Conservation (phyloP, 139 green algal genomes). For the Eudorina sp. region DNA sequence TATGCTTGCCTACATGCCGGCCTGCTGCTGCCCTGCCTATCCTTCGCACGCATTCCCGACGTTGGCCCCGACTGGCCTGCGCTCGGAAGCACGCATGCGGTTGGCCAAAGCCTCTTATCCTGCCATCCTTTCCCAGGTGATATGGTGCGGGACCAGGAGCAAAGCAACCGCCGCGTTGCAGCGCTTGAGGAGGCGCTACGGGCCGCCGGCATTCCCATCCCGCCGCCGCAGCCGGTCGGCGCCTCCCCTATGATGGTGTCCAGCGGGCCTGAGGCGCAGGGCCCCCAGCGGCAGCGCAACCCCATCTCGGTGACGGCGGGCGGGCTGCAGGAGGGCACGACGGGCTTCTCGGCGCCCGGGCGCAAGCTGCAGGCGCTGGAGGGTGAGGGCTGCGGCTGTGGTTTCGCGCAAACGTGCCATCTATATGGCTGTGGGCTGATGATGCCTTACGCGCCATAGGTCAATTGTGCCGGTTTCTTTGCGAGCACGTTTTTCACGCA, state of each 20-base stretch:
- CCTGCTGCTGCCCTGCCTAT: no score
- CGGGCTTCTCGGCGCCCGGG: neutral
- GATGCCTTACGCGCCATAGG: neutral
- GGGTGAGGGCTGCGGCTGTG: neutral
- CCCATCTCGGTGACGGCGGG: slow-evolving; percentile 14
- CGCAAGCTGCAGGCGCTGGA: slow-evolving; percentile 3
- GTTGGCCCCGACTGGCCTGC: no score
- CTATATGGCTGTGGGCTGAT: neutral
- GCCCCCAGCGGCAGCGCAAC: slow-evolving; percentile 21
- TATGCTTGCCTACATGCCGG: no score
- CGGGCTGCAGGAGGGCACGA: neutral
- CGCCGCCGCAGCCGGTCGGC: neutral
- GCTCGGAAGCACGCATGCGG: no score
- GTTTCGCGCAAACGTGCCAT: neutral
- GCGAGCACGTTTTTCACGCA: neutral
- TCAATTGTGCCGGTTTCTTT: neutral
- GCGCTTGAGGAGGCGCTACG: slow-evolving; percentile 1
- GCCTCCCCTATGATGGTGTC: neutral
- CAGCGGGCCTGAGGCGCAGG: neutral
- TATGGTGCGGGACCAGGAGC: slow-evolving; percentile 5
- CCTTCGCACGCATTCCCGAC: no score
- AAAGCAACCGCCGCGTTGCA: neutral
- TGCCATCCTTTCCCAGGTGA: neutral
- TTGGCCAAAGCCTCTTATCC: no score
- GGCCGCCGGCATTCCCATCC: neutral